These are phyloP conservation scores for Phaeosphaeriaceae sp. DNA, from an alignment of 2,329 filamentous ascomycete species.

Conservation along the genomic window DNA sequence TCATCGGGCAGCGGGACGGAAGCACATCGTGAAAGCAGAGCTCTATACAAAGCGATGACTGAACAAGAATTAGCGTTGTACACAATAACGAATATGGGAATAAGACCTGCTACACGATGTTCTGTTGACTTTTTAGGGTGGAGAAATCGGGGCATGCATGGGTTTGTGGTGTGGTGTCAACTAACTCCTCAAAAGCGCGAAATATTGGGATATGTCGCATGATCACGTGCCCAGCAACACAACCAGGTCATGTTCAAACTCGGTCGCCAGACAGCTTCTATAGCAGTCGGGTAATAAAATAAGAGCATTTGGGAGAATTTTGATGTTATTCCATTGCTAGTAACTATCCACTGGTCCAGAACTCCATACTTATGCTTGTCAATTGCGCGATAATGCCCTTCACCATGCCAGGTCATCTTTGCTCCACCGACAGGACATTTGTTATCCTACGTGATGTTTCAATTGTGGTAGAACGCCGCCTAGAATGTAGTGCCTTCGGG, in stretches of 20 bases:
- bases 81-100: not conserved
- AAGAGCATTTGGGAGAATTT: not conserved
- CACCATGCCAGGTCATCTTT: not conserved
- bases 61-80: not conserved
- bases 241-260: not conserved
- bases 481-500: conserved; percentile 77
- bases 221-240: conserved; percentile 28
- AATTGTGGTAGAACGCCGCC: not conserved
- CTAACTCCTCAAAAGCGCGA: conserved; percentile 5
- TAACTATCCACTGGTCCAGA: conserved; percentile 22
- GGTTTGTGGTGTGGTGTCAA: conserved; percentile 3
- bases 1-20: conserved; percentile 61
- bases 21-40: conserved; percentile 66
- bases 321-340: conserved; percentile 15
- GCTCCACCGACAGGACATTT: not conserved
- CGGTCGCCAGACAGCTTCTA: too few species aligned
- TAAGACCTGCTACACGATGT: conserved; percentile 60
- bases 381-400: conserved; percentile 10
- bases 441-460: not conserved
- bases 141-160: conserved; percentile 55
- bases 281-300: not conserved
- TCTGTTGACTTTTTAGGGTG: conserved; percentile 55
- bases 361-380: conserved; percentile 41
- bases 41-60: conserved; percentile 76
- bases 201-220: conserved; percentile 19